A percentile compares a stretch with the other conserved stretches of the same genome.
Conservation (phyloP, 1,284 basidiomycete genomes). For the Bondarzewia mesenterica region DNA sequence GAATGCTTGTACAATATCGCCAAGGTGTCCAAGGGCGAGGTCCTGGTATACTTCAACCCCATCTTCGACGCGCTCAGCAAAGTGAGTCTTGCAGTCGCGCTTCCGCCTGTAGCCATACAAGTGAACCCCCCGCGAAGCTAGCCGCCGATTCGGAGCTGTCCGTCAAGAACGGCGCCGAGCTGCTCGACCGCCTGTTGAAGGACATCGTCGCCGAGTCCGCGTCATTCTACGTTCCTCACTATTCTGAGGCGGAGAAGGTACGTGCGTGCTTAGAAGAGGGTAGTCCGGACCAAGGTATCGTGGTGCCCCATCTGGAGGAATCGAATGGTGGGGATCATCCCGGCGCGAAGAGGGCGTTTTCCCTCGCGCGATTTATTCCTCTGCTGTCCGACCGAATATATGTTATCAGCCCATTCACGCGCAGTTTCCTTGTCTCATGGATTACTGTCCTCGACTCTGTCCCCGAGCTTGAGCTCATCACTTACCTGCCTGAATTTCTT, state of each 20-base stretch:
- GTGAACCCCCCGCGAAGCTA: constrained; percentile 45
- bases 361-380: constrained; percentile 91
- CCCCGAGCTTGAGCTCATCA: constrained; percentile 91
- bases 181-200: constrained; percentile 95
- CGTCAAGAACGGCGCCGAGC: constrained; percentile 97
- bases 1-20: constrained; percentile 98
- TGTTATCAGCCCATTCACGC: constrained; percentile 91
- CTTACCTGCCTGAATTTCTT: constrained; percentile 90
- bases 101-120: constrained; percentile 2
- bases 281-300: constrained; percentile 35
- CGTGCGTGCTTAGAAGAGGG: constrained; percentile 36
- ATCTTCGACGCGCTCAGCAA: constrained; percentile 97
- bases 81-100: constrained; percentile 36
- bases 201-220: constrained; percentile 98
- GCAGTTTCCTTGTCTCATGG: constrained; percentile 96
- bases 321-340: constrained; percentile 32
- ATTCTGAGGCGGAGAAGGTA: constrained; percentile 69
- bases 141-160: constrained; percentile 94
- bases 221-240: constrained; percentile 89
- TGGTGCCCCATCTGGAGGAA: constrained; percentile 57
- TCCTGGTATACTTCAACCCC: constrained; percentile 96
- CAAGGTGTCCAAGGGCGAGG: constrained; percentile 97
- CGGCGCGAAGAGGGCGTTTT: constrained; percentile 77
- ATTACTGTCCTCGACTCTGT: constrained; percentile 94
- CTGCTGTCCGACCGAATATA: constrained; percentile 90